A percentile compares a stretch with the other conserved stretches of the same genome.
Evolutionary conservation across 2,329 filamentous ascomycete species (phyloP).

Genomic region (Pseudodiploospora longispora): DNA sequence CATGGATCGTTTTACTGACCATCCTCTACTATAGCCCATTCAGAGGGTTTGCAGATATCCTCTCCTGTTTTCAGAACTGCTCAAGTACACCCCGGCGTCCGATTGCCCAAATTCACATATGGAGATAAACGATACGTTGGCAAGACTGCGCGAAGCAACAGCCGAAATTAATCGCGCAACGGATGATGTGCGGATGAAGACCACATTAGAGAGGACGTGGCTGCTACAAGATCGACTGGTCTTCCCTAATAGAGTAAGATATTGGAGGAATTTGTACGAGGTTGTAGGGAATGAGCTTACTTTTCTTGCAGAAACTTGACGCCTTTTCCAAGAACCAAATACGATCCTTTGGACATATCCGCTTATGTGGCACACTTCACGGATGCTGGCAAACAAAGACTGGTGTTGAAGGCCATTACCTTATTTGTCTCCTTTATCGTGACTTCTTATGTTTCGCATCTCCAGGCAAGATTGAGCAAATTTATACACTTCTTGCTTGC

Average conservation of each 20-base stretch:
- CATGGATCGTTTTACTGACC: neutral
- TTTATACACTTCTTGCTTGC: constrained; percentile 68
- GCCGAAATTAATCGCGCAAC: constrained; percentile 78
- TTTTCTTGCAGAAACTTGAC: constrained; percentile 34
- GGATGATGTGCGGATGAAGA: constrained; percentile 62
- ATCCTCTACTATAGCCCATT: constrained; percentile 56
- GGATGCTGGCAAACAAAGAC: constrained; percentile 70
- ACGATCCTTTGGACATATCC: constrained; percentile 70
- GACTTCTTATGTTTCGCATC: constrained; percentile 71
- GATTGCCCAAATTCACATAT: constrained; percentile 81
- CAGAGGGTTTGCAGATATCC: constrained; percentile 90
- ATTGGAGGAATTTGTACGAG: neutral
- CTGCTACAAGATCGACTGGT: constrained; percentile 72
- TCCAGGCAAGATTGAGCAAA: constrained; percentile 52
- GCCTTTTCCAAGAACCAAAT: constrained; percentile 56
- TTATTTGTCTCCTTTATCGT: constrained; percentile 78
- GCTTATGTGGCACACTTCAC: constrained; percentile 75
- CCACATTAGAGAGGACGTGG: constrained; percentile 73
- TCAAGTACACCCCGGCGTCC: constrained; percentile 72
- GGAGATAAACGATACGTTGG: constrained; percentile 66
- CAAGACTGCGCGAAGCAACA: constrained; percentile 65
- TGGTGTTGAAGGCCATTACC: constrained; percentile 66
- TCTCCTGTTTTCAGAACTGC: constrained; percentile 73
- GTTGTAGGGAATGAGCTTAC: neutral
- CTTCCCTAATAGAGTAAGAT: constrained; percentile 61